Evolutionary conservation across 2,329 filamentous ascomycete genomes (phyloP).

Genomic region (Monilinia fructigena): DNA sequence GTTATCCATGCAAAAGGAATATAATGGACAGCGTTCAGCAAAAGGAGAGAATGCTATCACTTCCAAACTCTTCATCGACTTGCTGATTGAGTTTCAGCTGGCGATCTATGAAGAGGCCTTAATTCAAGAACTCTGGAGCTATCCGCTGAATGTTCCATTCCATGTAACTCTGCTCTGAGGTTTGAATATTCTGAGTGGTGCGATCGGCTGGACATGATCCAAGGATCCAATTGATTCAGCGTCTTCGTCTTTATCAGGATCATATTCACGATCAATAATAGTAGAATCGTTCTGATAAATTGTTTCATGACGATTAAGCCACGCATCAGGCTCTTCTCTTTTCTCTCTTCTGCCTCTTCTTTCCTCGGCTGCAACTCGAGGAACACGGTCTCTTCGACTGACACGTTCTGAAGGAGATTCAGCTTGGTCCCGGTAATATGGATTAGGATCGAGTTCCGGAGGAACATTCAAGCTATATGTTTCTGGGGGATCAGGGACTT

Average conservation of each 20-base stretch:
- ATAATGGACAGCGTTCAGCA: too few relatives aligned
- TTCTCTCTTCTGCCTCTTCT: slow-evolving; percentile 1
- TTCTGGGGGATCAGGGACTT: slow-evolving; percentile 11
- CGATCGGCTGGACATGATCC: background rate
- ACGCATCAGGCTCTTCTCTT: background rate
- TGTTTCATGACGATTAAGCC: background rate
- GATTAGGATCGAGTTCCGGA: slow-evolving; percentile 8
- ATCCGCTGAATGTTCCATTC: slow-evolving; percentile 7
- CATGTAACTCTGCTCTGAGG: background rate
- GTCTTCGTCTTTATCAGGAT: slow-evolving; percentile 13
- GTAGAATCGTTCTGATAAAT: slow-evolving; percentile 4
- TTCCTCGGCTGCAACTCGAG: background rate
- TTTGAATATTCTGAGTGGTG: background rate
- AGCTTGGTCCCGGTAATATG: slow-evolving; percentile 12
- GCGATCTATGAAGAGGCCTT: background rate
- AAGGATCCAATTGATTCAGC: slow-evolving; percentile 14
- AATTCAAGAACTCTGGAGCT: background rate
- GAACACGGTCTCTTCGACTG: background rate
- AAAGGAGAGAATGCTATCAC: background rate
- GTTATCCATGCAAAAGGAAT: background rate
- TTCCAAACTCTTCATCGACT: background rate
- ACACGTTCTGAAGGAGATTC: background rate
- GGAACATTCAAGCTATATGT: slow-evolving; percentile 2
- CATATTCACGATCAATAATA: slow-evolving; percentile 14
- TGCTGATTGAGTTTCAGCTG: background rate